phyloP scores from a whole-genome alignment of 1,284 basidiomycete genomes.

The Rhodotorula glutinis region DNA sequence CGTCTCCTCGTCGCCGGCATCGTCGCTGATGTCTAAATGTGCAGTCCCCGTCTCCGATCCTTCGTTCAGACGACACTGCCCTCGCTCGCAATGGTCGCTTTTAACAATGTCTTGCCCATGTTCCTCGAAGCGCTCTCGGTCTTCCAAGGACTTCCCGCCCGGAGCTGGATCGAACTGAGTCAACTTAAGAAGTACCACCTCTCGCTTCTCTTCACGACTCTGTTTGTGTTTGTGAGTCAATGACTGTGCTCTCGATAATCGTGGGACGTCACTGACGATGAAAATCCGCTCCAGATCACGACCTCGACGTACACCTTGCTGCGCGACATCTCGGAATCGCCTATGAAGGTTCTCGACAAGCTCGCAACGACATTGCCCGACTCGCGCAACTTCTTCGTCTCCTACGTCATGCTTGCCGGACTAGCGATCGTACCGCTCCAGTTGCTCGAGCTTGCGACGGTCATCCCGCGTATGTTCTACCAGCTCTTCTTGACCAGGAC shows the following conservation, averaged over 20 bases:
- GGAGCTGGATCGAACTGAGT: conserved; percentile 90
- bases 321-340: conserved; percentile 75
- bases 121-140: conserved; percentile 84
- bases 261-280: not conserved
- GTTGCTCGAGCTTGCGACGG: conserved; percentile 78
- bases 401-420: conserved; percentile 90
- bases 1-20: too few species aligned
- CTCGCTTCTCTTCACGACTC: conserved; percentile 88
- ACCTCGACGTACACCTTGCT: conserved; percentile 51
- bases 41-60: conserved; percentile 67
- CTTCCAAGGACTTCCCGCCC: conserved; percentile 78
- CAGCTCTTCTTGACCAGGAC: conserved; percentile 73
- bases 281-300: conserved; percentile 28
- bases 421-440: conserved; percentile 93
- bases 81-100: conserved; percentile 77
- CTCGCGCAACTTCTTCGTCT: conserved; percentile 82
- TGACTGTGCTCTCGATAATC: too few species aligned
- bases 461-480: conserved; percentile 70
- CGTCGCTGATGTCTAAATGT: not conserved
- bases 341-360: conserved; percentile 80
- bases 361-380: conserved; percentile 68
- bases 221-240: conserved; percentile 80
- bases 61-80: conserved; percentile 92
- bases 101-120: conserved; percentile 87
- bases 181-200: conserved; percentile 93